Evolutionary conservation across 441 rosid genomes (phyloP).

Genomic region (Bruguiera hainesii): DNA sequence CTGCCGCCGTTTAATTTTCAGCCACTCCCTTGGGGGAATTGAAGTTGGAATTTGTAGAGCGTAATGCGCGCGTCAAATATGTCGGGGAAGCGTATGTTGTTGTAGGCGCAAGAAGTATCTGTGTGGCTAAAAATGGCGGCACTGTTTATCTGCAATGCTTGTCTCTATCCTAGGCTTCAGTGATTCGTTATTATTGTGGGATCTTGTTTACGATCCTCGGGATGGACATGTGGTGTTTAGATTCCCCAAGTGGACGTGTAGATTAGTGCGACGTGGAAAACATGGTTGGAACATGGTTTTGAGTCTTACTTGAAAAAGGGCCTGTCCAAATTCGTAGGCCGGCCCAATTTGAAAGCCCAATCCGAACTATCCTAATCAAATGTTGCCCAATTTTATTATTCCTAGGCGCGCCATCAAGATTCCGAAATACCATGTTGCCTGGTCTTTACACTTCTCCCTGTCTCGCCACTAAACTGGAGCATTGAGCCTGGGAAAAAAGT

Average conservation of each 20-base stretch:
- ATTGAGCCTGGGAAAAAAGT: too few species aligned
- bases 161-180: background rate
- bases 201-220: slow-evolving; percentile 15
- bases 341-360: too few species aligned
- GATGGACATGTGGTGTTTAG: slow-evolving; percentile 24
- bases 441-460: too few species aligned
- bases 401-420: too few species aligned
- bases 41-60: background rate
- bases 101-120: background rate
- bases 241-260: slow-evolving; percentile 21
- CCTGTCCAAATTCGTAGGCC: too few species aligned
- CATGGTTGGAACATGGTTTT: background rate
- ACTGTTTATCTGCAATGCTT: background rate
- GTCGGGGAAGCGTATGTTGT: background rate
- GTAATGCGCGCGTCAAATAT: too few species aligned
- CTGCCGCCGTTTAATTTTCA: background rate
- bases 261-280: background rate
- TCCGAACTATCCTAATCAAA: too few species aligned
- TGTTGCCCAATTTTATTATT: too few species aligned
- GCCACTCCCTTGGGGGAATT: background rate
- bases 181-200: background rate
- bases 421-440: too few species aligned
- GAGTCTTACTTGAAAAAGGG: too few species aligned
- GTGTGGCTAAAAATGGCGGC: slow-evolving; percentile 6
- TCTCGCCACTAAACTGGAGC: too few species aligned